Conservation (phyloP, 495 filamentous ascomycete species). For the Hypoxylon rickii region DNA sequence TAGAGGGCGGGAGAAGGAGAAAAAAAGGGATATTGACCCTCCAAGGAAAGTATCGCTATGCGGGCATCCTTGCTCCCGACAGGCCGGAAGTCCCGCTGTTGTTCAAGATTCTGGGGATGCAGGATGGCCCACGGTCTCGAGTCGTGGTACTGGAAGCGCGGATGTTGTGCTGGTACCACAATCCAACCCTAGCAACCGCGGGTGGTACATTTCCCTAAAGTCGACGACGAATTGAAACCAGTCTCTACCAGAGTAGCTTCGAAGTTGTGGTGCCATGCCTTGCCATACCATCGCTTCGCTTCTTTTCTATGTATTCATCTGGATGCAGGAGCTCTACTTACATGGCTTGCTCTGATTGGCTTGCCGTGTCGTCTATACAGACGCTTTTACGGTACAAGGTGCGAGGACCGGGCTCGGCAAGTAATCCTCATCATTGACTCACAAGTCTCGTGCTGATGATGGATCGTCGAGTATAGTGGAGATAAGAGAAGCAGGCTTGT, state of each 20-base stretch:
- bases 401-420: too few species aligned
- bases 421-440: too few species aligned
- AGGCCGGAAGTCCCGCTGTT: constrained; percentile 29
- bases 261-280: constrained; percentile 22
- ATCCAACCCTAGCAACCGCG: constrained; percentile 9
- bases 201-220: constrained; percentile 5
- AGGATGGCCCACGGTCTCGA: constrained; percentile 18
- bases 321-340: constrained; percentile 24
- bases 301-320: constrained; percentile 16
- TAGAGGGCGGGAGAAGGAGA: constrained; percentile 1
- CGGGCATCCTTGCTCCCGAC: constrained; percentile 30
- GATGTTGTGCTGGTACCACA: constrained; percentile 24
- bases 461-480: constrained; percentile 2
- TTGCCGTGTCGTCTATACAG: constrained; percentile 7
- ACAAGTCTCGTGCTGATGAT: constrained; percentile 12
- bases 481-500: constrained; percentile 7
- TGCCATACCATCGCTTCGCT: too few species aligned
- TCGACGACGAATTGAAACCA: constrained; percentile 20
- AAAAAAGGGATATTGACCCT: background rate
- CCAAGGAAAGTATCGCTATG: constrained; percentile 4
- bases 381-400: constrained; percentile 8
- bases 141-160: constrained; percentile 23
- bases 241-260: constrained; percentile 1
- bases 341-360: constrained; percentile 31
- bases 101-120: constrained; percentile 28